A percentile compares a stretch with the other conserved stretches of the same genome.
These are phyloP conservation scores for Entonaema liquescens DNA, from an alignment of 495 filamentous ascomycete species.

Conservation along the genomic window DNA sequence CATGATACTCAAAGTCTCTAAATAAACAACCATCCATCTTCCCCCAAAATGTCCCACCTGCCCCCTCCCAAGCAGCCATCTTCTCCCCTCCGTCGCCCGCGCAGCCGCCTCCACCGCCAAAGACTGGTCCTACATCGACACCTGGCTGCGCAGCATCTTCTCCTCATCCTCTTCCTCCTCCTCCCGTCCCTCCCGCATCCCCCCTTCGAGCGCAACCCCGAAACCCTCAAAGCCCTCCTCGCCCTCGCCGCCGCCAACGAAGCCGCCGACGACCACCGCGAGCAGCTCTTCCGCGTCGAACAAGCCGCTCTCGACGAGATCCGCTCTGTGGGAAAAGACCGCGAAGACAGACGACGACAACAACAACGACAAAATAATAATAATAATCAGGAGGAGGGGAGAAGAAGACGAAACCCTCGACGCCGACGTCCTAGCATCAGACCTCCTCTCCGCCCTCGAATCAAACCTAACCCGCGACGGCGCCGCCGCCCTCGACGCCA, in stretches of 20 bases:
- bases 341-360: not conserved
- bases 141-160: conserved; percentile 73
- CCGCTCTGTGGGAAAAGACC: conserved; percentile 55
- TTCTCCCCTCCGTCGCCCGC: conserved; percentile 75
- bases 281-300: conserved; percentile 68
- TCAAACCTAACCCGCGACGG: conserved; percentile 56
- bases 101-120: conserved; percentile 71
- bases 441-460: conserved; percentile 49
- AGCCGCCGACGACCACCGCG: conserved; percentile 77
- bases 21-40: not conserved
- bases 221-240: conserved; percentile 80
- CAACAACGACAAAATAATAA: not conserved
- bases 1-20: no score
- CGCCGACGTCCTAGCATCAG: conserved; percentile 26
- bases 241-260: conserved; percentile 82
- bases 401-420: conserved; percentile 17
- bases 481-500: conserved; percentile 49
- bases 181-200: conserved; percentile 47
- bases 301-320: conserved; percentile 63
- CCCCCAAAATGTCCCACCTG: conserved; percentile 60
- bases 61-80: conserved; percentile 61
- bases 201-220: conserved; percentile 82
- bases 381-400: not conserved
- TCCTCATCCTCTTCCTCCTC: conserved; percentile 52
- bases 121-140: conserved; percentile 88